phyloP scores from a whole-genome alignment of 2,329 filamentous ascomycete species.

The Dothidotthia symphoricarpi region DNA sequence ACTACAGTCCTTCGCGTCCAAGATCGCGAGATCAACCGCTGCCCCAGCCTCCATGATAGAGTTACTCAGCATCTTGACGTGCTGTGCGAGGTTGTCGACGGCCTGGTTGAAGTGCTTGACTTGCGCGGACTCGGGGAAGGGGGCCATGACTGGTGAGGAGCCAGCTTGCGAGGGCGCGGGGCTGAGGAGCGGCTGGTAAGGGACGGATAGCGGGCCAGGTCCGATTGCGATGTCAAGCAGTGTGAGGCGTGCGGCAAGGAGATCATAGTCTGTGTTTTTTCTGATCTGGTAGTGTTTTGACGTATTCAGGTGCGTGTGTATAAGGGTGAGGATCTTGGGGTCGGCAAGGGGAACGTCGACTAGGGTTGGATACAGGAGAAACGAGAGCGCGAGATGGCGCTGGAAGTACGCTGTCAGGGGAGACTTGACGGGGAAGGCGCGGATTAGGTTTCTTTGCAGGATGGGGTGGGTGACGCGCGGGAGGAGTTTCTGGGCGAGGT shows the following conservation, averaged over 20 bases:
- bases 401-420: conserved; percentile 59
- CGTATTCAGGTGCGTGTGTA: conserved; percentile 30
- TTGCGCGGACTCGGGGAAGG: conserved; percentile 23
- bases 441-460: conserved; percentile 59
- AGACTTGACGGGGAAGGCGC: conserved; percentile 57
- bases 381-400: conserved; percentile 64
- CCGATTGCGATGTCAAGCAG: conserved; percentile 76
- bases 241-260: conserved; percentile 63
- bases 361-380: conserved; percentile 51
- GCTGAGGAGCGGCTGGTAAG: conserved; percentile 31
- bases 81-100: conserved; percentile 64
- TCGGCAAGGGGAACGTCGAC: conserved; percentile 28
- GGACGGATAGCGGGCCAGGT: conserved; percentile 51
- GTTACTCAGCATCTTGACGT: conserved; percentile 49
- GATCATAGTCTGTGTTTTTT: conserved; percentile 63
- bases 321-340: conserved; percentile 15
- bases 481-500: conserved; percentile 26
- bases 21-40: conserved; percentile 51
- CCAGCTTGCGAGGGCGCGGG: conserved; percentile 22
- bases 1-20: conserved; percentile 74
- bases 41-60: conserved; percentile 74
- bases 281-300: conserved; percentile 54
- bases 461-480: conserved; percentile 47
- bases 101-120: conserved; percentile 64
- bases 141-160: conserved; percentile 13